These are phyloP conservation scores for Buxus sempervirens DNA, from an alignment of 164 flowering plant genomes.

Conservation along the genomic window DNA sequence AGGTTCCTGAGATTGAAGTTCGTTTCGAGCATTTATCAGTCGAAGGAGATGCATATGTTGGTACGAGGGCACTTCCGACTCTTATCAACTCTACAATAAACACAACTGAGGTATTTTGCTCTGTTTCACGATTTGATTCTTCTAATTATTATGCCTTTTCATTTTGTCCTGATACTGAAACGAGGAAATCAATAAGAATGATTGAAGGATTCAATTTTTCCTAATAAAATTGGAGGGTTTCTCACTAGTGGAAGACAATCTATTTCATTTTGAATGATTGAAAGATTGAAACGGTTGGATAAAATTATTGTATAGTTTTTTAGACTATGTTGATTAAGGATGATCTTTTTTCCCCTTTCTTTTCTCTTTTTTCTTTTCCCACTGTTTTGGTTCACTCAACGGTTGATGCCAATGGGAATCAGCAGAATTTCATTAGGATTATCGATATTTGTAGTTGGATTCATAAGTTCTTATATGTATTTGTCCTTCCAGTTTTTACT, in stretches of 20 bases:
- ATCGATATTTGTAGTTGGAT: too few species aligned
- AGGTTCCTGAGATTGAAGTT: conserved; percentile 58
- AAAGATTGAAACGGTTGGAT: too few species aligned
- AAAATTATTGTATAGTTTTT: too few species aligned
- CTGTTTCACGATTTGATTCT: not conserved
- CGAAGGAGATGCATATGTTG: conserved; percentile 56
- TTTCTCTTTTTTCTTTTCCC: too few species aligned
- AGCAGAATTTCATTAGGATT: too few species aligned
- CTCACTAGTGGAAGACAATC: not conserved
- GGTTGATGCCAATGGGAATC: too few species aligned
- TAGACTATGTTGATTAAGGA: too few species aligned
- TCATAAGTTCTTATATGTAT: too few species aligned
- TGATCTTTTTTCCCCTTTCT: not conserved
- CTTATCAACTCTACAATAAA: conserved; percentile 48
- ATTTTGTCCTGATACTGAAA: too few species aligned
- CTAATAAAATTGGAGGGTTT: not conserved
- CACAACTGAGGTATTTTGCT: conserved; percentile 40
- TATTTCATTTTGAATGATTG: too few species aligned
- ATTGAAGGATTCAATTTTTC: too few species aligned
- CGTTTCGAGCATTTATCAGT: conserved; percentile 51
- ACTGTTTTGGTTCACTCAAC: too few species aligned
- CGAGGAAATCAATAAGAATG: not conserved
- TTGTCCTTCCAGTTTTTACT: not conserved
- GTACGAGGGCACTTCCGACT: conserved; percentile 67
- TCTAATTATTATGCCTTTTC: not conserved